phyloP scores from a whole-genome alignment of 495 filamentous ascomycete genomes.

The Aspergillus saccharolyticus region DNA sequence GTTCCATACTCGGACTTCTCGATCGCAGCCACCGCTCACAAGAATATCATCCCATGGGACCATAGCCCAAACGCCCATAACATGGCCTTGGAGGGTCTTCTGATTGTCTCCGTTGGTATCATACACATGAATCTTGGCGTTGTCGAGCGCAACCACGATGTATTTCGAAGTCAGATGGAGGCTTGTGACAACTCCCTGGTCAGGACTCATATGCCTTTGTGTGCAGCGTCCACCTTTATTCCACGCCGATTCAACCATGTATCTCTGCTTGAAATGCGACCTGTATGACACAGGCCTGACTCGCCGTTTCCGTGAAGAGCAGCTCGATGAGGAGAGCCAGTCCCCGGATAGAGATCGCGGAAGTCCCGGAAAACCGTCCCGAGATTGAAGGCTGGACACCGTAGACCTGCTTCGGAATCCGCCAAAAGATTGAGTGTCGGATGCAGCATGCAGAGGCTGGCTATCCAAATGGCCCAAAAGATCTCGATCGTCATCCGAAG shows the following conservation, averaged over 20 bases:
- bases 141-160: slow-evolving; percentile 95
- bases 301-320: slow-evolving; percentile 31
- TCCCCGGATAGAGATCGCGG: slow-evolving; percentile 36
- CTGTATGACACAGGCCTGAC: slow-evolving; percentile 67
- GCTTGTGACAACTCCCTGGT: slow-evolving; percentile 94
- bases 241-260: slow-evolving; percentile 96
- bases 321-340: slow-evolving; percentile 29
- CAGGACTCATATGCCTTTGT: slow-evolving; percentile 80
- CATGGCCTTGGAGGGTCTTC: slow-evolving; percentile 87
- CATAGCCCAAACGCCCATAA: slow-evolving; percentile 99
- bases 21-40: slow-evolving; percentile 93
- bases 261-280: slow-evolving; percentile 95
- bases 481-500: slow-evolving; percentile 44
- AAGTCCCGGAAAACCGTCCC: slow-evolving; percentile 25
- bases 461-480: slow-evolving; percentile 35
- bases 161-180: slow-evolving; percentile 92
- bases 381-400: slow-evolving; percentile 23
- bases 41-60: slow-evolving; percentile 95
- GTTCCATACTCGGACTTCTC: slow-evolving; percentile 97
- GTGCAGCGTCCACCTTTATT: slow-evolving; percentile 77
- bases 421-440: slow-evolving; percentile 18
- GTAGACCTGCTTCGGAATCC: slow-evolving; percentile 26
- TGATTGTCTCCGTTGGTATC: slow-evolving; percentile 83
- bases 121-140: slow-evolving; percentile 97
- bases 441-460: slow-evolving; percentile 19